Evolutionary conservation across 805 yeast genomes (phyloP).

Genomic region (Pichia heedii): DNA sequence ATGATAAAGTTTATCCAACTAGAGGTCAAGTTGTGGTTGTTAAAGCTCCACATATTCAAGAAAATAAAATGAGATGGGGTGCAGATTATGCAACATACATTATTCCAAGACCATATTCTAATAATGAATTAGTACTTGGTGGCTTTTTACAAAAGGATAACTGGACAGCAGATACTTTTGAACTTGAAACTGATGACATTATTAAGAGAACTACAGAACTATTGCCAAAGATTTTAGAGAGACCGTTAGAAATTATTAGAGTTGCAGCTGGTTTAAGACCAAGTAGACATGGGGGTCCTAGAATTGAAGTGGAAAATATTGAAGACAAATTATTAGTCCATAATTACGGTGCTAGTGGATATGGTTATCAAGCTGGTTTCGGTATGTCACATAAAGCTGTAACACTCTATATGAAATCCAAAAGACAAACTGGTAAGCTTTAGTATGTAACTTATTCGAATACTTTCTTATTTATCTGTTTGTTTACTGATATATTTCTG

Average conservation of each 20-base stretch:
- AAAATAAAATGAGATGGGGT: slow-evolving; percentile 57
- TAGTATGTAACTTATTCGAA: neutral
- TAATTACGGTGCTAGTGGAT: slow-evolving; percentile 63
- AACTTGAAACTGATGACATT: slow-evolving; percentile 51
- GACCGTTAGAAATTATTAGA: slow-evolving; percentile 43
- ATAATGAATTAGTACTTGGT: slow-evolving; percentile 63
- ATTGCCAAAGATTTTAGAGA: slow-evolving; percentile 39
- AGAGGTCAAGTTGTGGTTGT: slow-evolving; percentile 76
- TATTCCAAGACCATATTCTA: slow-evolving; percentile 62
- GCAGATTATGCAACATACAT: slow-evolving; percentile 52
- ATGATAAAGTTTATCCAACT: slow-evolving; percentile 54
- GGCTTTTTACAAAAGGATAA: slow-evolving; percentile 61
- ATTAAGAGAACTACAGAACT: slow-evolving; percentile 46
- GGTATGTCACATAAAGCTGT: slow-evolving; percentile 51
- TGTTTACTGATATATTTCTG: neutral
- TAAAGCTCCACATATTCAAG: slow-evolving; percentile 57
- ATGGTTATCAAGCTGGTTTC: slow-evolving; percentile 58
- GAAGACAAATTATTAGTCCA: slow-evolving; percentile 46
- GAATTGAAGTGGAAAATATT: slow-evolving; percentile 49
- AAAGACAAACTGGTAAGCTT: slow-evolving; percentile 9
- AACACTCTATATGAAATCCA: slow-evolving; percentile 15
- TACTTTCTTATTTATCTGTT: neutral
- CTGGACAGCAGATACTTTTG: slow-evolving; percentile 53
- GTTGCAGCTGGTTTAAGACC: slow-evolving; percentile 74
- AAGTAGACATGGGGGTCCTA: slow-evolving; percentile 62